A percentile compares a stretch with the other conserved stretches of the same genome.
Evolutionary conservation across 352 stramenopile genomes (phyloP).

Genomic region (Albugo candida): DNA sequence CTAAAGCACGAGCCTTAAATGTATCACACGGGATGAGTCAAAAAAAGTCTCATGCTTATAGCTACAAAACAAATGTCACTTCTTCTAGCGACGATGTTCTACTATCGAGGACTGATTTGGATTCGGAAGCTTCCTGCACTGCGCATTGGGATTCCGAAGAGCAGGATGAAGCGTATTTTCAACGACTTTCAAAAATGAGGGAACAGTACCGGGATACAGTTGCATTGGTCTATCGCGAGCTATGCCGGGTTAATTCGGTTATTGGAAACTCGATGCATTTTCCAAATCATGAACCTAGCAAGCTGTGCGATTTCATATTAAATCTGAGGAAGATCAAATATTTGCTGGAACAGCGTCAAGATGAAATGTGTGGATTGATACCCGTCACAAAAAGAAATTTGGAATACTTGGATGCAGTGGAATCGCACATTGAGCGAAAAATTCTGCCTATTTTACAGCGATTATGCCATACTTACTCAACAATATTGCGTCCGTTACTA

Average conservation of each 20-base stretch:
- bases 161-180: slow-evolving; percentile 22
- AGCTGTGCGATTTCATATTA: slow-evolving; percentile 55
- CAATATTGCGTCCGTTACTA: slow-evolving; percentile 49
- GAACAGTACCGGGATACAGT: slow-evolving; percentile 60
- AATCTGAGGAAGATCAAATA: slow-evolving; percentile 83
- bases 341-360: slow-evolving; percentile 66
- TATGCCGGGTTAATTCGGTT: slow-evolving; percentile 60
- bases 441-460: slow-evolving; percentile 62
- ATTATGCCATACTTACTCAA: slow-evolving; percentile 59
- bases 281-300: slow-evolving; percentile 58
- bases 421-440: slow-evolving; percentile 70
- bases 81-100: too few relatives aligned
- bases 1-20: too few relatives aligned
- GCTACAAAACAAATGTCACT: too few relatives aligned
- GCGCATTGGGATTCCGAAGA: background rate
- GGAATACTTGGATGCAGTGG: slow-evolving; percentile 59
- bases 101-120: too few relatives aligned
- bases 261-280: slow-evolving; percentile 41
- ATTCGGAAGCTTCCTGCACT: too few relatives aligned
- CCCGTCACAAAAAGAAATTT: slow-evolving; percentile 44
- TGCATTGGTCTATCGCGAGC: slow-evolving; percentile 53
- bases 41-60: too few relatives aligned
- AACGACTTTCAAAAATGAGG: slow-evolving; percentile 46
- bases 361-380: slow-evolving; percentile 57
- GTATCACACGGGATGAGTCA: too few relatives aligned